phyloP scores from a whole-genome alignment of 2,329 filamentous ascomycete genomes.

The Trichoderma atrobrunneum region DNA sequence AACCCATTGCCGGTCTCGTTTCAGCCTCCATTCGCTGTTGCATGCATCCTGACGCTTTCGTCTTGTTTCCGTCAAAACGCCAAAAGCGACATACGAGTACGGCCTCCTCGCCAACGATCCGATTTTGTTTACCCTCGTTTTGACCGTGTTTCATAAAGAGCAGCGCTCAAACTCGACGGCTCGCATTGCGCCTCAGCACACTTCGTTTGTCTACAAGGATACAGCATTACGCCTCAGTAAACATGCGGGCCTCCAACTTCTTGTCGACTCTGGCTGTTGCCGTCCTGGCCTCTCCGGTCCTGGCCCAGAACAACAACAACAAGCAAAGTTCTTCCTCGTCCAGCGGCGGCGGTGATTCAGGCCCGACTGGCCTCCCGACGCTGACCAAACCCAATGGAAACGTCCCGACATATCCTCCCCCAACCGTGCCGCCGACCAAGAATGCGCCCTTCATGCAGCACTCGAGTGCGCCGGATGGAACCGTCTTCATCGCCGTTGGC shows the following conservation, averaged over 20 bases:
- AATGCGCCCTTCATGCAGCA: conserved; percentile 90
- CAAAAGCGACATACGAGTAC: background rate
- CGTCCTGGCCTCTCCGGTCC: conserved; percentile 31
- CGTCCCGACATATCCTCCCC: conserved; percentile 62
- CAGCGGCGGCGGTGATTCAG: conserved; percentile 22
- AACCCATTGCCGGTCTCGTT: background rate
- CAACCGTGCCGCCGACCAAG: conserved; percentile 76
- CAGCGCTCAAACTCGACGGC: background rate
- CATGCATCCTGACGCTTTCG: background rate
- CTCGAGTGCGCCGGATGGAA: conserved; percentile 82
- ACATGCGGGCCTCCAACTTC: conserved; percentile 11
- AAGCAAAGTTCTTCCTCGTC: conserved; percentile 8
- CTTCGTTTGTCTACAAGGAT: background rate
- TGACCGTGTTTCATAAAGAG: background rate
- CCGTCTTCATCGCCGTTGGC: conserved; percentile 93
- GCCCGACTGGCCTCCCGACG: conserved; percentile 39
- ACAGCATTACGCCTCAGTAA: background rate
- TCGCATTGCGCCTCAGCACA: background rate
- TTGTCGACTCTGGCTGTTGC: conserved; percentile 30
- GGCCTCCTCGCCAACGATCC: background rate
- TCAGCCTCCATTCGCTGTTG: background rate
- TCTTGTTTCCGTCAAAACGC: background rate
- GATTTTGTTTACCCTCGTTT: background rate
- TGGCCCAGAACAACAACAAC: conserved; percentile 31
- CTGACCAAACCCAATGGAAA: conserved; percentile 36